Percentiles rank a stretch among this genome's conserved stretches.
These are phyloP conservation scores for Ogataea allantospora DNA, from an alignment of 805 yeast genomes.

Conservation along the genomic window DNA sequence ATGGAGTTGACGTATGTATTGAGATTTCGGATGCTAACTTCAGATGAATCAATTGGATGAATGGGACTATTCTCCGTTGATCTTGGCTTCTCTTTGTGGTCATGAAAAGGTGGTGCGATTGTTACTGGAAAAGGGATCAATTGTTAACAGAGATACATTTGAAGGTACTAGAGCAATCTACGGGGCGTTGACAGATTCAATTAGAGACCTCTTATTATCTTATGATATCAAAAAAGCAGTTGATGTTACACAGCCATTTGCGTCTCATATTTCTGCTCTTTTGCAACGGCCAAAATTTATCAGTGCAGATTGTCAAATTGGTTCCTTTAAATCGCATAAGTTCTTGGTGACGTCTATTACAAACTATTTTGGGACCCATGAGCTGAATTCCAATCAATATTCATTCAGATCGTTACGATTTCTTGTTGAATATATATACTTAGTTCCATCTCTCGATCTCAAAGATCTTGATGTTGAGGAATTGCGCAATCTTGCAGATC, in stretches of 20 bases:
- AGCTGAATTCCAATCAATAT: conserved; percentile 13
- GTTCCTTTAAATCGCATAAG: conserved; percentile 35
- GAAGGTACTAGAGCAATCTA: conserved; percentile 77
- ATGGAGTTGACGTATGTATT: conserved; percentile 47
- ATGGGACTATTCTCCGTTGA: conserved; percentile 75
- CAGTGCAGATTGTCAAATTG: conserved; percentile 35
- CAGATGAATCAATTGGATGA: conserved; percentile 53
- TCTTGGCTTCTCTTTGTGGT: conserved; percentile 73
- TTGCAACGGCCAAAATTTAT: conserved; percentile 27
- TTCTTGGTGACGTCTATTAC: conserved; percentile 39
- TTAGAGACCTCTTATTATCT: conserved; percentile 54
- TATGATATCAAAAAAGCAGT: conserved; percentile 68
- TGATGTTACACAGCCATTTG: conserved; percentile 69
- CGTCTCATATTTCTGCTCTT: conserved; percentile 60
- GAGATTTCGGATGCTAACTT: background rate
- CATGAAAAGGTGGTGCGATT: conserved; percentile 62
- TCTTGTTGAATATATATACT: conserved; percentile 27
- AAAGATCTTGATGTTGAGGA: conserved; percentile 28
- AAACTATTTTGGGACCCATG: conserved; percentile 2
- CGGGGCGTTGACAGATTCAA: conserved; percentile 71
- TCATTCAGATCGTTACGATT: conserved; percentile 34
- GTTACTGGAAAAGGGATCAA: conserved; percentile 64
- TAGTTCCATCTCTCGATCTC: conserved; percentile 33
- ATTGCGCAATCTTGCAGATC: conserved; percentile 34
- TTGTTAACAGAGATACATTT: conserved; percentile 77